Conservation (phyloP, 1,284 basidiomycete species). For the Irpex sp. region DNA sequence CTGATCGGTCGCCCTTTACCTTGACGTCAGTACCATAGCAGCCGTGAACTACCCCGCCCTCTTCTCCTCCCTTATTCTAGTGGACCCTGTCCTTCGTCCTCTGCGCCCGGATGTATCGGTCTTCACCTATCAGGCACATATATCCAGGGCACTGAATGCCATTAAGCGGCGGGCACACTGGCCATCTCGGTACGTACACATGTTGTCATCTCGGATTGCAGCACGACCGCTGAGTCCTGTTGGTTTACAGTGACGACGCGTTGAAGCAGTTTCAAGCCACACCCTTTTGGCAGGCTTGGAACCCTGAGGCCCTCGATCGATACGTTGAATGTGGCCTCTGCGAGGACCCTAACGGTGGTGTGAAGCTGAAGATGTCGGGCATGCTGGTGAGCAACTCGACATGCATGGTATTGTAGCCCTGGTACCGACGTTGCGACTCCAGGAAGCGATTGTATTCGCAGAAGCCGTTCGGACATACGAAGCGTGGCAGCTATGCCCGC, state of each 20-base stretch:
- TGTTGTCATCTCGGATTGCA: not conserved
- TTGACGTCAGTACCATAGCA: constrained; percentile 45
- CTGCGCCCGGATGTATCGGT: constrained; percentile 20
- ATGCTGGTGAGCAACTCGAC: constrained; percentile 34
- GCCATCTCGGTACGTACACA: constrained; percentile 47
- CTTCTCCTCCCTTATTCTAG: constrained; percentile 70
- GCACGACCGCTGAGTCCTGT: not conserved
- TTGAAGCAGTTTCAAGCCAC: constrained; percentile 44
- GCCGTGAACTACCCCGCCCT: constrained; percentile 62
- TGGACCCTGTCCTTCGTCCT: constrained; percentile 74
- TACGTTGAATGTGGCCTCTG: constrained; percentile 70
- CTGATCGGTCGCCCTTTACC: not conserved
- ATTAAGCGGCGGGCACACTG: constrained; percentile 64
- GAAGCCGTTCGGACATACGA: constrained; percentile 40
- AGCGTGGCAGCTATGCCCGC: constrained; percentile 39
- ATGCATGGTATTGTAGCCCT: not conserved
- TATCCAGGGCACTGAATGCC: constrained; percentile 38
- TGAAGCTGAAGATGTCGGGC: constrained; percentile 60
- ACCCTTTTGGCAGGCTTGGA: constrained; percentile 76
- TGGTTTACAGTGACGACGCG: constrained; percentile 55
- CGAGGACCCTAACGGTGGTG: constrained; percentile 30
- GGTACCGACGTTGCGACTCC: not conserved
- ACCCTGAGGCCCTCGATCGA: constrained; percentile 59
- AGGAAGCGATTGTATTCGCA: constrained; percentile 54
- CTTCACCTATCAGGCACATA: constrained; percentile 12